phyloP scores from a whole-genome alignment of 768 basidiomycete species.

The Pholiota microspora region DNA sequence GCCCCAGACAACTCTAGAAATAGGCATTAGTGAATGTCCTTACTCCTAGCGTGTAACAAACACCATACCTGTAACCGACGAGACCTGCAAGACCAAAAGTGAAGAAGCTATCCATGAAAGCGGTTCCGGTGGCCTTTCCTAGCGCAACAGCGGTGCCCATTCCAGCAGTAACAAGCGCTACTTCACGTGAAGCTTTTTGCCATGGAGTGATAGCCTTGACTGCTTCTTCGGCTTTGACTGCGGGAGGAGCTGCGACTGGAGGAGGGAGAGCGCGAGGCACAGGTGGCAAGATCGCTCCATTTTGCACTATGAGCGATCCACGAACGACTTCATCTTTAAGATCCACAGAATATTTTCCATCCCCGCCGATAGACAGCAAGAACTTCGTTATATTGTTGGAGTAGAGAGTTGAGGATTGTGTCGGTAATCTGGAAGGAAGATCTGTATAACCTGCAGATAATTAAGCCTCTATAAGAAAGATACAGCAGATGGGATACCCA shows the following conservation, averaged over 20 bases:
- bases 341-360: constrained; percentile 63
- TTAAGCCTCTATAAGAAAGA: constrained; percentile 1
- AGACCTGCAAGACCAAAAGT: constrained; percentile 85
- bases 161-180: constrained; percentile 69
- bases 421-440: constrained; percentile 83
- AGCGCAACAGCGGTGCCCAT: constrained; percentile 73
- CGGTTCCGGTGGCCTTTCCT: constrained; percentile 76
- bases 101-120: constrained; percentile 88
- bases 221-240: constrained; percentile 40
- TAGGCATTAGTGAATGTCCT: neutral
- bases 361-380: constrained; percentile 72
- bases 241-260: constrained; percentile 49
- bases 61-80: constrained; percentile 61
- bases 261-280: constrained; percentile 67
- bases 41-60: neutral
- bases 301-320: constrained; percentile 72
- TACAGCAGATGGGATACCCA: constrained; percentile 22
- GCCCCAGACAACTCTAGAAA: constrained; percentile 77
- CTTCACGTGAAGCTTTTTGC: constrained; percentile 77
- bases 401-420: constrained; percentile 86
- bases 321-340: constrained; percentile 83
- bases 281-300: constrained; percentile 64
- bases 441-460: constrained; percentile 68
- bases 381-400: constrained; percentile 93
- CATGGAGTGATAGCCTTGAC: constrained; percentile 78